phyloP scores from a whole-genome alignment of 306 rosid genomes.

The Lathyrus aphaca region DNA sequence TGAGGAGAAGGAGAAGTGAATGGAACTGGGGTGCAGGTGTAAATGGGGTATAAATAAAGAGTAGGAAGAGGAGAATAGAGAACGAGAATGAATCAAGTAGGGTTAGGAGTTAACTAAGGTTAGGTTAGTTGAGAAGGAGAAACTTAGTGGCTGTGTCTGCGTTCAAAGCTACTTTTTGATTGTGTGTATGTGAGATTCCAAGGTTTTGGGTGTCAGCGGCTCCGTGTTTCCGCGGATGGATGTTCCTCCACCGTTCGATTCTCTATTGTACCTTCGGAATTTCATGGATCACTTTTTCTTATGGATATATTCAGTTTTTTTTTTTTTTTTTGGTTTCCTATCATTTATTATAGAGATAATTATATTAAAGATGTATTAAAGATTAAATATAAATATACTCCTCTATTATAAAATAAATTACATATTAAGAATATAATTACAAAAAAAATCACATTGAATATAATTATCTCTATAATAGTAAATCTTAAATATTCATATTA shows the following conservation, averaged over 20 bases:
- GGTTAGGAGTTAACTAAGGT: slow-evolving; percentile 49
- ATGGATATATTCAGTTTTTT: neutral
- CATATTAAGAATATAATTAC: no score
- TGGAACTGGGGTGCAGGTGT: slow-evolving; percentile 30
- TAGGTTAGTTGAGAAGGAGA: slow-evolving; percentile 36
- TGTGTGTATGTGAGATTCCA: slow-evolving; percentile 68
- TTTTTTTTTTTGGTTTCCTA: no score
- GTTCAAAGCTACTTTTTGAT: slow-evolving; percentile 27
- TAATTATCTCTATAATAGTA: no score
- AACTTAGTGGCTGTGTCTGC: slow-evolving; percentile 3
- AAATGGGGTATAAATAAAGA: slow-evolving; percentile 50
- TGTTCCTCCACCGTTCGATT: slow-evolving; percentile 92
- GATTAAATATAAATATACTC: no score
- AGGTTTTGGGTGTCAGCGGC: slow-evolving; percentile 90
- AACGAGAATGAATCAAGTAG: neutral
- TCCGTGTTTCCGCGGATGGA: slow-evolving; percentile 99
- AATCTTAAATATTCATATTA: no score
- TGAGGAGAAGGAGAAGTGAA: slow-evolving; percentile 26
- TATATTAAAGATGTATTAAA: no score
- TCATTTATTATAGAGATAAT: no score
- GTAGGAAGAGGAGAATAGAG: neutral
- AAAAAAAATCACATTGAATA: no score
- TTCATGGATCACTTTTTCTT: slow-evolving; percentile 38
- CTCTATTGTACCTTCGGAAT: slow-evolving; percentile 23
- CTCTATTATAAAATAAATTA: no score